Base-by-base conservation (phyloP, 2,329 filamentous ascomycete species). In the Camillea tinctor region DNA sequence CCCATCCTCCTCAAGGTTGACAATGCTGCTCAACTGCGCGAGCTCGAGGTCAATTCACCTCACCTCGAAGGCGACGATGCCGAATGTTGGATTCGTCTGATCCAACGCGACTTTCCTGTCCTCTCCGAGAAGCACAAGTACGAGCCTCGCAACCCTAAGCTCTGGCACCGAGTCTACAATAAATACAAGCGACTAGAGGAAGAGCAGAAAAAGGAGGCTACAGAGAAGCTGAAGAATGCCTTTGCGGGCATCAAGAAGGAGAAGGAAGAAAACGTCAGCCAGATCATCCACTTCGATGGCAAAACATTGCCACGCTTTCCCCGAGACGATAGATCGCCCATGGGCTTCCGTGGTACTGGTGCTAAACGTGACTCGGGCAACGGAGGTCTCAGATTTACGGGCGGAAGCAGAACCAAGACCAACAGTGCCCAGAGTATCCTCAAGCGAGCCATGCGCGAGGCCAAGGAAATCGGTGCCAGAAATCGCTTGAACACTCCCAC, bases 131-230 rank as follows among this genome's bases (percentile, higher is more conserved):
- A 79, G 52, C 86, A 89, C 71, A 84, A 85, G 23, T 84, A 88
- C 66, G 79, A 85, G 22, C 90, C 91, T 0, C 81, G 82, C 58
- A 83, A 91, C 63, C 85, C 88, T 0, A 79, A 80, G 40, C 87
- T 86, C 61, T 97, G 93, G 93, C 86, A 88, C 72, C 86, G 89
- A 58, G 81, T 96, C 15, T 97, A 96, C 77, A 79, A 82, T 64
- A 86, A 87, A 64, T 88, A 93, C 70, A 82, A 85, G 64, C 79
- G 79, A 50, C 80, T 88, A 63, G 83, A 87, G 44, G 78, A 84
- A 36, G 76, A 81, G 55, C 80, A 84, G 56, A 80, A 89, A 7
- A 79, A 80, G 4, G 78, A 79, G 21, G 87, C 88, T 65, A 82
- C 85, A 60, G 81, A 80, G 60, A 80, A 79, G 56, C 78, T 92